Evolutionary conservation across 768 basidiomycete species (phyloP).

Genomic region (Filobasidium wieringae): DNA sequence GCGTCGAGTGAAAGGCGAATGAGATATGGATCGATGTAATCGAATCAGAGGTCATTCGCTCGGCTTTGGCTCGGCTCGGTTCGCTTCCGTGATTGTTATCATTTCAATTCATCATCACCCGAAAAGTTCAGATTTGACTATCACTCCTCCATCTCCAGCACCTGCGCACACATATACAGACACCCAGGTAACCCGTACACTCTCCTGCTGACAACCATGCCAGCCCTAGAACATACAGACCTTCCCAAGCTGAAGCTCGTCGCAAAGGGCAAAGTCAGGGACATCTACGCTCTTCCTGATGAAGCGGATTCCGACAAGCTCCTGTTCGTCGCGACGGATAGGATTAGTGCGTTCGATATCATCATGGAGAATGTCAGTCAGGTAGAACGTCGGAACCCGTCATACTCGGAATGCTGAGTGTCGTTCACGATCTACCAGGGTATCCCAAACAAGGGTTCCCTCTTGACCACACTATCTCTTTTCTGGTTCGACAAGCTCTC

Average conservation of each 20-base stretch:
- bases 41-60: no score
- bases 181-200: no score
- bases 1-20: no score
- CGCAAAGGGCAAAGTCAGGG: constrained; percentile 89
- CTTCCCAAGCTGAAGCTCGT: constrained; percentile 51
- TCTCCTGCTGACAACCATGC: no score
- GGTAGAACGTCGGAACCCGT: no score
- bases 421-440: constrained; percentile 52
- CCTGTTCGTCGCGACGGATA: constrained; percentile 86
- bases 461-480: constrained; percentile 76
- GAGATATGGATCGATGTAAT: no score
- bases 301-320: constrained; percentile 50
- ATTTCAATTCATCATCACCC: no score
- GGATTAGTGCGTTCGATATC: constrained; percentile 94
- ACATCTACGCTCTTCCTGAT: constrained; percentile 65
- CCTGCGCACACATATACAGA: no score
- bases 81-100: no score
- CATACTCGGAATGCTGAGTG: not conserved
- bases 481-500: constrained; percentile 88
- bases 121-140: no score
- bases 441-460: constrained; percentile 82
- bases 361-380: constrained; percentile 75
- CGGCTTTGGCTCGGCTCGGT: no score
- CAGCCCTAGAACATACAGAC: constrained; percentile 25
- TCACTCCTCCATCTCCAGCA: no score